phyloP scores from a whole-genome alignment of 495 filamentous ascomycete genomes.

The Gamarada debralockiae region DNA sequence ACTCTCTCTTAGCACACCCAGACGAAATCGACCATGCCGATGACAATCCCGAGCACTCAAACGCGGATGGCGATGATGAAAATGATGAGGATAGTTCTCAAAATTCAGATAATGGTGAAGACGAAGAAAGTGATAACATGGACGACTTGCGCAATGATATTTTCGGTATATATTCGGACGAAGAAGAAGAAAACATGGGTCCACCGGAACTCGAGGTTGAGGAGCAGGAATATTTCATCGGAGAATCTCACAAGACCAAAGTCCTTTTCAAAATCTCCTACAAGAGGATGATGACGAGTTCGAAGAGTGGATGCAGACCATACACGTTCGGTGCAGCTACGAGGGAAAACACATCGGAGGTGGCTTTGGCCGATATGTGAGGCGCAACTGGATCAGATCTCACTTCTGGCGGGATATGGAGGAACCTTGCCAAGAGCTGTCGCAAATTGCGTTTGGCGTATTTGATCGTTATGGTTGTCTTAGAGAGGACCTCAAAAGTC shows the following conservation, averaged over 20 bases:
- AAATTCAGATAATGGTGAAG: conserved; percentile 6
- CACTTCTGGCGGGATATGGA: conserved; percentile 12
- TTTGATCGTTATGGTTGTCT: conserved; percentile 34
- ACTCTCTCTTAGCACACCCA: conserved; percentile 3
- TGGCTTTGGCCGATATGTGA: conserved; percentile 11
- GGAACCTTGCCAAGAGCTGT: neutral
- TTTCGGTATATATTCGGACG: conserved; percentile 7
- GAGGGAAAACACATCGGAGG: conserved; percentile 9
- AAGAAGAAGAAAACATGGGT: conserved; percentile 8
- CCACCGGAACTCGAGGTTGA: conserved; percentile 6
- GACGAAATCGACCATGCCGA: conserved; percentile 9
- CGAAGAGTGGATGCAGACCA: conserved; percentile 9
- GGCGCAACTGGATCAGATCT: neutral
- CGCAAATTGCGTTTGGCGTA: conserved; percentile 13
- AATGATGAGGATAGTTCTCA: conserved; percentile 1
- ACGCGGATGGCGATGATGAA: neutral
- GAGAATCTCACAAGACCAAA: conserved; percentile 6
- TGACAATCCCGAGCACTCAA: conserved; percentile 5
- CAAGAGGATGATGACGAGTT: conserved; percentile 10
- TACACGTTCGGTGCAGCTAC: conserved; percentile 9
- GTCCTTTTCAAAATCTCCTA: conserved; percentile 9
- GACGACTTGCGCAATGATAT: conserved; percentile 5
- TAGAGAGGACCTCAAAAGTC: conserved; percentile 27
- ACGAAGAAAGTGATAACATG: conserved; percentile 6
- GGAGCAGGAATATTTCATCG: conserved; percentile 6